A percentile compares a stretch with the other conserved stretches of the same genome.
These are phyloP conservation scores for Phyllosticta capitalensis DNA, from an alignment of 2,329 filamentous ascomycete species.

Conservation along the genomic window DNA sequence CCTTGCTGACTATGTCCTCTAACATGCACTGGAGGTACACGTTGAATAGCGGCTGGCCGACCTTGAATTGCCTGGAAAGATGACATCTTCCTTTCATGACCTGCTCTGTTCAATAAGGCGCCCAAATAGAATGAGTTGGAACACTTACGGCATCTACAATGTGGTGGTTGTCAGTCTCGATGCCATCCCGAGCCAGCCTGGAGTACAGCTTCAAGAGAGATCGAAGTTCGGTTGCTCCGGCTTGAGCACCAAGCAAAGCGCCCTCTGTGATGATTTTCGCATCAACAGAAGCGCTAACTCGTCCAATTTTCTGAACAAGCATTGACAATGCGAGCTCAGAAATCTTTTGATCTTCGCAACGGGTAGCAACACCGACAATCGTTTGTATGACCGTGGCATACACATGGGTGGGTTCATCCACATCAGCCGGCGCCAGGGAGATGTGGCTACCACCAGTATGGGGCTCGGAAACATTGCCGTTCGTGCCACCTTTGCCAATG, in stretches of 20 bases:
- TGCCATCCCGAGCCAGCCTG: conserved; percentile 62
- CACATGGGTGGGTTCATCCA: conserved; percentile 68
- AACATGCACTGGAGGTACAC: conserved; percentile 78
- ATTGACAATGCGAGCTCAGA: conserved; percentile 89
- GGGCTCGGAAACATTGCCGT: conserved; percentile 33
- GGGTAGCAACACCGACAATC: conserved; percentile 79
- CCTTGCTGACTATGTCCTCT: conserved; percentile 80
- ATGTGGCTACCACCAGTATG: conserved; percentile 61
- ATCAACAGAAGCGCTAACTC: conserved; percentile 71
- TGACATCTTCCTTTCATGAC: conserved; percentile 70
- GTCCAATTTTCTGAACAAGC: conserved; percentile 89
- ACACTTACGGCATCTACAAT: conserved; percentile 61
- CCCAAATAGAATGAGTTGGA: conserved; percentile 4
- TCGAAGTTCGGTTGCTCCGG: conserved; percentile 73
- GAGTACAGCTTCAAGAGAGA: conserved; percentile 77
- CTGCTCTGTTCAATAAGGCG: conserved; percentile 26
- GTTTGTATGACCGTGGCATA: conserved; percentile 90
- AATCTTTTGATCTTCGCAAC: conserved; percentile 80
- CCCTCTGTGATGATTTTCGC: conserved; percentile 77
- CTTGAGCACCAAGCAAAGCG: conserved; percentile 65
- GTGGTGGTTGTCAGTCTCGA: conserved; percentile 56
- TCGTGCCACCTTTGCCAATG: conserved; percentile 24
- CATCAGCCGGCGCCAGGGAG: conserved; percentile 63
- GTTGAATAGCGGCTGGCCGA: conserved; percentile 65
- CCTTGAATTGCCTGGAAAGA: conserved; percentile 60